Evolutionary conservation across 2,329 filamentous ascomycete genomes (phyloP).

Genomic region (Penicillium corylophilum): DNA sequence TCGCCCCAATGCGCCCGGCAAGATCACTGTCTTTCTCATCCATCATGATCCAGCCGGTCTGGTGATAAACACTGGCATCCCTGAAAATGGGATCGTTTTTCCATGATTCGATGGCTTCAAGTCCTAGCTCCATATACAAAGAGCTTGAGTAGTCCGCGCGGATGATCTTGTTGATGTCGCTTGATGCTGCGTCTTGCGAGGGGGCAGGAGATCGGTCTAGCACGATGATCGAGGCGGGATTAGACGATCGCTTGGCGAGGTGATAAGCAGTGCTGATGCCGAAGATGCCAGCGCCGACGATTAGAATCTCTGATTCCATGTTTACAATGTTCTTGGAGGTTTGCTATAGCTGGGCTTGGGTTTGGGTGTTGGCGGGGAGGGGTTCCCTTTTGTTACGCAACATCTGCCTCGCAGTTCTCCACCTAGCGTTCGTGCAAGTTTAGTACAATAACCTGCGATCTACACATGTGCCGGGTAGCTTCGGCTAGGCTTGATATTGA

Average conservation of each 20-base stretch:
- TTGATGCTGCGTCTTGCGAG: conserved; percentile 60
- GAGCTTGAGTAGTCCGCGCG: conserved; percentile 67
- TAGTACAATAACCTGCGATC: neutral
- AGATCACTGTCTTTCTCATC: conserved; percentile 50
- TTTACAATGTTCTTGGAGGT: neutral
- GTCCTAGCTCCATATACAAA: conserved; percentile 62
- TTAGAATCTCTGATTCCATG: conserved; percentile 42
- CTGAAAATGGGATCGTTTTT: conserved; percentile 57
- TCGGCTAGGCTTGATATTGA: too few relatives aligned
- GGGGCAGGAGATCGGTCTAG: conserved; percentile 57
- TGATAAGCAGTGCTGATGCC: conserved; percentile 66
- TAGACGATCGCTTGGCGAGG: conserved; percentile 53
- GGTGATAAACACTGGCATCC: conserved; percentile 54
- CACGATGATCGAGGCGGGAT: conserved; percentile 52
- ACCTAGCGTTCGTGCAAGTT: neutral
- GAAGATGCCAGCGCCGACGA: conserved; percentile 66
- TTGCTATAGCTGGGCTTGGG: neutral
- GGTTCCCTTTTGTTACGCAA: neutral
- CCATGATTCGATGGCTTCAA: conserved; percentile 66
- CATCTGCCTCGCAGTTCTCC: neutral
- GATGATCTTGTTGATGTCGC: conserved; percentile 72
- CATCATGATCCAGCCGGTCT: conserved; percentile 60
- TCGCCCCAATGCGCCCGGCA: conserved; percentile 53
- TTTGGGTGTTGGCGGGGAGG: neutral
- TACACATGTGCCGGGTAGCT: neutral